Base-by-base conservation (phyloP, 129 eudicot genomes). In the Oenanthe sinensis region DNA sequence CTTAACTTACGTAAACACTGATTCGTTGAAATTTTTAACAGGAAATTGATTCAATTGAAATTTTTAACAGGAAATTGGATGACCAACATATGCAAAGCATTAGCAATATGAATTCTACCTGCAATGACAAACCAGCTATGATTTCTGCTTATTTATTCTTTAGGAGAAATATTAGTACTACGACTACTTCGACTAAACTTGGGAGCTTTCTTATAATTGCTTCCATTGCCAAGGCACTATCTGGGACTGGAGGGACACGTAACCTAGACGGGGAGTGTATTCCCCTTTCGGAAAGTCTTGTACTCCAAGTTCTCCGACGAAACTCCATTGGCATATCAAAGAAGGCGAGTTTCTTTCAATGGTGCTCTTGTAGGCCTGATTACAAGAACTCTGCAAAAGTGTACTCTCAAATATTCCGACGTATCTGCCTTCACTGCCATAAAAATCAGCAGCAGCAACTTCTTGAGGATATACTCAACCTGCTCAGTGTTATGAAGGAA, bases 311-410 rank as follows among this genome's bases (percentile, higher is more conserved):
- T 22, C 88, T 94, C 26, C 84, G 71, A 20, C 85, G 93, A 12
- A 79, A 60, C 76, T 86, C 93, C 16, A 82, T 93, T 13, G 90
- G 87, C 48, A 84, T 85, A 22, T 74, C 86, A 4, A 88, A 85
- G 80, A 91, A 86, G 82, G 22, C 88, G 49, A 93, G 88, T 39
- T 94, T 94, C 80, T 91, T 94, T 81, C 82, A 79, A 42, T 91
- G 98, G 97, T 88, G 92, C 77, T 89, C 97, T 39, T 80, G 80
- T 16, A 87, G 84, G 65, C 86, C 77, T 24, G 82, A 81, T 76
- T 90, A 85, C 89, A 94, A 84, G 81, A 97, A 90, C 90, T 85
- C 96, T 72, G 86, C 84, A 46, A 36, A 55, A 77, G 76, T 91
- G 10, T 93, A 89, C 80, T 78, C 89, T 2, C 93, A 91, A 75